Percentiles rank a stretch among this genome's conserved stretches.
These are phyloP conservation scores for Mycocentrospora acerina DNA, from an alignment of 2,329 filamentous ascomycete species.

Conservation along the genomic window DNA sequence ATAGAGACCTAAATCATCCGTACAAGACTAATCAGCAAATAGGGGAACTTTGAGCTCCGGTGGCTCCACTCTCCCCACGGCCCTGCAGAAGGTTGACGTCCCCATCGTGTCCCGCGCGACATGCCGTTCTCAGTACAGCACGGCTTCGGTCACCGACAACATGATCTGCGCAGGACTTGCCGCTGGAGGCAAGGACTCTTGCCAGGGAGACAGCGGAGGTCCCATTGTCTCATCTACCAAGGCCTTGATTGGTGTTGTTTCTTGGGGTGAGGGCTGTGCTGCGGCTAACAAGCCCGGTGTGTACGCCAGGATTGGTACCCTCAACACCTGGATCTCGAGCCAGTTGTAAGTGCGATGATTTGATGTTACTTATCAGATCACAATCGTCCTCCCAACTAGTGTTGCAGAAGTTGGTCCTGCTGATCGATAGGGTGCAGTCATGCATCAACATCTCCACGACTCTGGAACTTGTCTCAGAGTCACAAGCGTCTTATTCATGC, in stretches of 20 bases:
- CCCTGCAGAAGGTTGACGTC: slow-evolving; percentile 30
- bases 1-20: not conserved
- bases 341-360: too few species aligned
- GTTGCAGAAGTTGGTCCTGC: too few species aligned
- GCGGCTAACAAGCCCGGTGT: slow-evolving; percentile 24
- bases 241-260: slow-evolving; percentile 20
- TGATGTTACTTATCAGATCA: too few species aligned
- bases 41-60: slow-evolving; percentile 19
- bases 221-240: slow-evolving; percentile 20
- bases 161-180: slow-evolving; percentile 32
- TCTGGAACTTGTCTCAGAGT: too few species aligned
- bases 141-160: slow-evolving; percentile 20
- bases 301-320: slow-evolving; percentile 20
- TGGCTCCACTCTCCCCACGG: slow-evolving; percentile 10
- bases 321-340: slow-evolving; percentile 25
- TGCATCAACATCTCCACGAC: too few species aligned
- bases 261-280: slow-evolving; percentile 31
- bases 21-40: not conserved
- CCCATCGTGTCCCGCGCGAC: slow-evolving; percentile 28
- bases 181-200: slow-evolving; percentile 33
- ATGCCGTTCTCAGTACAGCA: slow-evolving; percentile 23
- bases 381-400: too few species aligned
- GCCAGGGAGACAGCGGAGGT: slow-evolving; percentile 36
- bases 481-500: too few species aligned
- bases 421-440: too few species aligned